Evolutionary conservation across 441 rosid genomes (phyloP), one percentile per base, ranked within the genome.

Genomic region (Eruca vesicaria): DNA sequence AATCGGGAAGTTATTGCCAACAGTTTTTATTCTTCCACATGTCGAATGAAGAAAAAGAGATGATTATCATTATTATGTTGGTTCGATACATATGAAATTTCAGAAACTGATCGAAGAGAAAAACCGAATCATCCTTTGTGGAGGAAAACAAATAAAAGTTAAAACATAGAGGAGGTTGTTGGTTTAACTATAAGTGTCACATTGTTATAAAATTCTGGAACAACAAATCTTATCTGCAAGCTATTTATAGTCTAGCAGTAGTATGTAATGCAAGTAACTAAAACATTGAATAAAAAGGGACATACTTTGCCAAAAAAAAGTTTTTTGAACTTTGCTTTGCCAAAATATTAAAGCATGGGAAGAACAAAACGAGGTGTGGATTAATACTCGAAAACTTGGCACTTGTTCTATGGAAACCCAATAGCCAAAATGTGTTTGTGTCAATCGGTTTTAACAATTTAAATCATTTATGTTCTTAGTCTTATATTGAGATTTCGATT

Each of bases 161-260:
- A 36, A 29, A n/a, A 21, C 20, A 57, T 58, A 64, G 35, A 58
- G 11, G 62, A 56, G 60, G 62, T 71, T 71, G 75, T 32, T 77
- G 59, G 45, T 57, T 66, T 77, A 35, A 58, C 76, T 77, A 66
- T 65, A 59, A 45, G 28, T 8, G 72, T 59, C 52, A 65, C 76
- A 64, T 57, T 65, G 14, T 71, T 77, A 71, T 62, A 58, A 71
- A 71, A 11, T 33, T 71, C 19, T 63, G 76, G 76, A 77, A 58
- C 76, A 57, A 60, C 65, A 33, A 64, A 71, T 77, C 66, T 23
- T 64, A 29, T 43, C 9, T 41, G 18, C 4, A 16, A 18, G 23
- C 72, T 65, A 77, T 77, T 65, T 77, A 21, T 71, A 77, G 72
- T 57, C 16, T 65, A 23, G 26, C n/a, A n/a, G n/a, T n/a, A n/a